phyloP scores from a whole-genome alignment of 1,139 yeast genomes.

The Candida sp. region DNA sequence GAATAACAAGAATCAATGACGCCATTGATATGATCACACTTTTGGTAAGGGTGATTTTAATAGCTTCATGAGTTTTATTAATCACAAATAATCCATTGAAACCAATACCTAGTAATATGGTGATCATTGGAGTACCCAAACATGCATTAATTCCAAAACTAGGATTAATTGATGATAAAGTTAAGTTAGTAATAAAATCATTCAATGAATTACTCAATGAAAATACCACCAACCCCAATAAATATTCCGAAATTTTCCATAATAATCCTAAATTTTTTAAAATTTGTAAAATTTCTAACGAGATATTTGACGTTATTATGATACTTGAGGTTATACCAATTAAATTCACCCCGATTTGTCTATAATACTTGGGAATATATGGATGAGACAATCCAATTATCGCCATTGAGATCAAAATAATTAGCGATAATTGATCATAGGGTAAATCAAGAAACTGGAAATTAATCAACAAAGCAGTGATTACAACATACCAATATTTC shows the following conservation, averaged over 20 bases:
- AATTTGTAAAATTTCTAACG: slow-evolving; percentile 23
- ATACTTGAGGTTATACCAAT: slow-evolving; percentile 26
- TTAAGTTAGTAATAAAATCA: slow-evolving; percentile 39
- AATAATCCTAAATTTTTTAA: slow-evolving; percentile 38
- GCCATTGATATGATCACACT: slow-evolving; percentile 24
- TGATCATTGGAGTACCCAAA: slow-evolving; percentile 39
- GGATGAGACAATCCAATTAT: not conserved
- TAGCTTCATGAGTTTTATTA: slow-evolving; percentile 9
- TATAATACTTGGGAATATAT: not conserved
- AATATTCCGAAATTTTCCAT: slow-evolving; percentile 34
- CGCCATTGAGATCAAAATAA: not conserved
- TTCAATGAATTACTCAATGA: slow-evolving; percentile 39
- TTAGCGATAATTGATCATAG: slow-evolving; percentile 8
- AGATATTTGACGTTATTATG: slow-evolving; percentile 25
- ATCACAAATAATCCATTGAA: slow-evolving; percentile 25
- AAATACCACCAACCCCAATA: slow-evolving; percentile 38
- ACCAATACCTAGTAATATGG: slow-evolving; percentile 39
- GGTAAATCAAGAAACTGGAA: slow-evolving; percentile 14
- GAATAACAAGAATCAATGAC: slow-evolving; percentile 21
- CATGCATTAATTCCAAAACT: slow-evolving; percentile 39
- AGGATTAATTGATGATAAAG: slow-evolving; percentile 33
- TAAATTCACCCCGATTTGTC: slow-evolving; percentile 10
- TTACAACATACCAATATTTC: slow-evolving; percentile 18
- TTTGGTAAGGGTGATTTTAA: slow-evolving; percentile 20
- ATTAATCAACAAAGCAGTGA: slow-evolving; percentile 15